A percentile compares a stretch with the other conserved stretches of the same genome.
Evolutionary conservation across 345 rosid species (phyloP).

Genomic region (Pistacia integerrima): DNA sequence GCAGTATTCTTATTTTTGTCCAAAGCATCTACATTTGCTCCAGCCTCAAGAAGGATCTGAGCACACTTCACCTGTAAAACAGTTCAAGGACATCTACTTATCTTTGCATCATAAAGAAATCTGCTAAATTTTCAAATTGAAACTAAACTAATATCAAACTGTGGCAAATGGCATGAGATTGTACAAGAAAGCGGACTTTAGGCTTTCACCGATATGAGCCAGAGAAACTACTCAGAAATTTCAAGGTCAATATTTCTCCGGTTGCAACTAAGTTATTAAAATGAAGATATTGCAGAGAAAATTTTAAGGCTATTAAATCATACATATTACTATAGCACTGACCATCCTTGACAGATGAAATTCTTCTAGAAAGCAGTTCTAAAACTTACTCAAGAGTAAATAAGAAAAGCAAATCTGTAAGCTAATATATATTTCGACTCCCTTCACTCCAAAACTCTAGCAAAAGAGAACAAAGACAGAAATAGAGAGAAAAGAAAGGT

Average conservation of each 20-base stretch:
- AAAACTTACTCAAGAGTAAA: neutral
- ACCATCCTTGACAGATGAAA: slow-evolving; percentile 1
- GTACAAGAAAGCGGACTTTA: neutral
- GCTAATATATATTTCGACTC: neutral
- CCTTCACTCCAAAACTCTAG: neutral
- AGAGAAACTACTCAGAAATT: neutral
- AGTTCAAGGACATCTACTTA: slow-evolving; percentile 15
- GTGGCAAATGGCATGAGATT: neutral
- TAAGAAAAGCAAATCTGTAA: neutral
- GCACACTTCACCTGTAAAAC: slow-evolving; percentile 75
- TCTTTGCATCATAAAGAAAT: neutral
- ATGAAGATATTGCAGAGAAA: neutral
- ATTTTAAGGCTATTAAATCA: neutral
- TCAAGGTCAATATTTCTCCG: neutral
- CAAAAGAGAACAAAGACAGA: neutral
- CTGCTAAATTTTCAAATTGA: neutral
- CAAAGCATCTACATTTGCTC: slow-evolving; percentile 87
- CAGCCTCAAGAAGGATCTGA: slow-evolving; percentile 84
- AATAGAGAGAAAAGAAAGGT: neutral
- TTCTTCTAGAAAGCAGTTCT: neutral
- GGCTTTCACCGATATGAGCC: neutral
- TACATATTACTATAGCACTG: neutral
- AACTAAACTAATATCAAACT: neutral
- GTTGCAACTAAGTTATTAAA: neutral
- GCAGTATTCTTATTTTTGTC: slow-evolving; percentile 98